A percentile compares a stretch with the other conserved stretches of the same genome.
These are phyloP conservation scores for Stramenopiles sp. DNA, from an alignment of 352 stramenopile genomes.

Conservation along the genomic window DNA sequence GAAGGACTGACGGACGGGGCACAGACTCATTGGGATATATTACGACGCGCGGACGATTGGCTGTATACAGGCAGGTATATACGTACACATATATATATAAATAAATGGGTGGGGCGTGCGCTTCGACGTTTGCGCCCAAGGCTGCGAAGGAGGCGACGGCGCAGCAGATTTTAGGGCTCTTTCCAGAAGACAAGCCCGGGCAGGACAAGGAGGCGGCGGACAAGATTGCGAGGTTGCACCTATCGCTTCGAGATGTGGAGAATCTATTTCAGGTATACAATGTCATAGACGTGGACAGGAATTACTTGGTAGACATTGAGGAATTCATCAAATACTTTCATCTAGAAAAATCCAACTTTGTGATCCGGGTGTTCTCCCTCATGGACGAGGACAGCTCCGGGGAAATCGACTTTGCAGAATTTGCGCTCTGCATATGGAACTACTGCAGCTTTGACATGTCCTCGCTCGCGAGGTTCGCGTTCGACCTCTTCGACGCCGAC, in stretches of 20 bases:
- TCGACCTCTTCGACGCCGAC: neutral
- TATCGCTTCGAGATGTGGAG: neutral
- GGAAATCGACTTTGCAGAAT: constrained; percentile 3
- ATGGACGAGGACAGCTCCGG: neutral
- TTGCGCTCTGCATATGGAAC: neutral
- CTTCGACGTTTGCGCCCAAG: too few relatives aligned
- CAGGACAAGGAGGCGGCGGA: neutral
- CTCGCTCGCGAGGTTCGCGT: neutral
- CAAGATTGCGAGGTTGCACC: neutral
- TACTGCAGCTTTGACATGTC: neutral
- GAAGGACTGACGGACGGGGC: too few relatives aligned
- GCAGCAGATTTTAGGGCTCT: neutral
- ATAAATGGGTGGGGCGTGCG: too few relatives aligned
- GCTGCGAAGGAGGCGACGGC: too few relatives aligned
- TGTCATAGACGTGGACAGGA: neutral
- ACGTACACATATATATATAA: too few relatives aligned
- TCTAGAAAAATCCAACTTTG: neutral
- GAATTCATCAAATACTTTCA: neutral
- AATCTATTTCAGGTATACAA: neutral
- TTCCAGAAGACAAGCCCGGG: neutral
- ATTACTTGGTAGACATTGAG: neutral
- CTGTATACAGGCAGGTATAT: too few relatives aligned
- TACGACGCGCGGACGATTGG: too few relatives aligned
- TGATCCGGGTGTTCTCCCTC: neutral
- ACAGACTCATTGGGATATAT: too few relatives aligned